These are phyloP conservation scores for Magnaporthales sp. DNA, from an alignment of 2,329 filamentous ascomycete genomes.

Conservation along the genomic window DNA sequence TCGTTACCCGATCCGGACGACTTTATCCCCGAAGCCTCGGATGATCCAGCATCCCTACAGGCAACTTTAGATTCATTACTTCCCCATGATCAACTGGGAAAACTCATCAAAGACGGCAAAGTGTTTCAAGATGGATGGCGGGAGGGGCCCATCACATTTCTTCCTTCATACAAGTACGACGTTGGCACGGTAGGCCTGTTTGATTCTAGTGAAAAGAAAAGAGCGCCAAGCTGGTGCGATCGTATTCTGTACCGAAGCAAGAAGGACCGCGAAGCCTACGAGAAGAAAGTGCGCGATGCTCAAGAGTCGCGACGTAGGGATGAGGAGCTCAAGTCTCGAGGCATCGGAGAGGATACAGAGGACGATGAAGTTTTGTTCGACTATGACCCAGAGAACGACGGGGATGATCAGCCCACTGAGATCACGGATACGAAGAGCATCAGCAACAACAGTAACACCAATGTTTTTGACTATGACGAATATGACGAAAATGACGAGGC, in stretches of 20 bases:
- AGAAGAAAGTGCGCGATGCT: conserved; percentile 54
- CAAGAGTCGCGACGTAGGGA: conserved; percentile 63
- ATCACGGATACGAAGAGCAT: neutral
- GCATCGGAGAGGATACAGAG: conserved; percentile 62
- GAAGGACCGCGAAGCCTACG: conserved; percentile 57
- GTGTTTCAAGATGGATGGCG: conserved; percentile 87
- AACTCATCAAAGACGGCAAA: conserved; percentile 65
- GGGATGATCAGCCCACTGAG: conserved; percentile 28
- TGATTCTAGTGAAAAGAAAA: conserved; percentile 89
- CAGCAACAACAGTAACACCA: neutral
- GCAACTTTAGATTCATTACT: conserved; percentile 81
- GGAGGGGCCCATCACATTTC: conserved; percentile 78
- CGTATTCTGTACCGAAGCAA: conserved; percentile 80
- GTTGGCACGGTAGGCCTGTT: conserved; percentile 87
- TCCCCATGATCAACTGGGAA: conserved; percentile 78
- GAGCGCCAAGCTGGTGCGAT: conserved; percentile 95
- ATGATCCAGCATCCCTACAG: conserved; percentile 79
- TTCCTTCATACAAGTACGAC: conserved; percentile 97
- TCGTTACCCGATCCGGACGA: conserved; percentile 55
- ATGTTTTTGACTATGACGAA: conserved; percentile 49
- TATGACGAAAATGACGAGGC: conserved; percentile 47
- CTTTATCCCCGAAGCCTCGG: conserved; percentile 56
- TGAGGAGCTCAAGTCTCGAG: conserved; percentile 75
- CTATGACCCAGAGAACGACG: conserved; percentile 76
- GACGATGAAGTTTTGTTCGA: conserved; percentile 83